Percentiles rank a stretch among this genome's conserved stretches.
Evolutionary conservation across 495 filamentous ascomycete genomes (phyloP).

Genomic region (Penicillium goetzii): DNA sequence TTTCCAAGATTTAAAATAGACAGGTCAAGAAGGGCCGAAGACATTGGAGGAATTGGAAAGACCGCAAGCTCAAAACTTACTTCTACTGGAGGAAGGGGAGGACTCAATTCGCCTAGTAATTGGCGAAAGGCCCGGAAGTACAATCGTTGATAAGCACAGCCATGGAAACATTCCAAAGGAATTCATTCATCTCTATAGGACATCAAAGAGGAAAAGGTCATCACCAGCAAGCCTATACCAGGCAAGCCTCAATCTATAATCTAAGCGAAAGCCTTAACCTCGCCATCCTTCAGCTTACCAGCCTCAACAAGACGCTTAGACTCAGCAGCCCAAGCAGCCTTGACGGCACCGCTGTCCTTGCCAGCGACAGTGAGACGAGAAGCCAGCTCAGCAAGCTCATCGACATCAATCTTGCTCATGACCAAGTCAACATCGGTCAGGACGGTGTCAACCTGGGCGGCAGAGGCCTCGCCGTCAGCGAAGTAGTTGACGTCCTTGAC

Average conservation of each 20-base stretch:
- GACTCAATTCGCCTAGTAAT: no score
- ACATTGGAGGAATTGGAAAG: no score
- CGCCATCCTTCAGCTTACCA: conserved; percentile 83
- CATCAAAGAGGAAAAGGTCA: conserved; percentile 4
- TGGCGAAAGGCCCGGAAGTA: no score
- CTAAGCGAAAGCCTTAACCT: conserved; percentile 60
- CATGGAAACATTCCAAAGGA: background rate
- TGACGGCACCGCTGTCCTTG: conserved; percentile 61
- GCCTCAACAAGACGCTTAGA: conserved; percentile 71
- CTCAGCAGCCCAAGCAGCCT: conserved; percentile 70
- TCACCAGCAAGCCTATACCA: conserved; percentile 6
- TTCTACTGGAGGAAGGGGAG: no score
- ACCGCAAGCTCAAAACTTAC: no score
- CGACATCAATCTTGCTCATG: conserved; percentile 83
- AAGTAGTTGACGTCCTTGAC: conserved; percentile 97
- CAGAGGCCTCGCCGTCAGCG: conserved; percentile 63
- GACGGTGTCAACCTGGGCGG: conserved; percentile 76
- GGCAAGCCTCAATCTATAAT: conserved; percentile 11
- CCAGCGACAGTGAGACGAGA: conserved; percentile 67
- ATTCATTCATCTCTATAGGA: conserved; percentile 19
- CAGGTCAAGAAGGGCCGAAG: no score
- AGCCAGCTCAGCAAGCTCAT: conserved; percentile 81
- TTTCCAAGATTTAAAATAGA: no score
- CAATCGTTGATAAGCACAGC: background rate
- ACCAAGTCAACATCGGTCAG: conserved; percentile 88